A percentile compares a stretch with the other conserved stretches of the same genome.
Evolutionary conservation across 2,329 filamentous ascomycete species (phyloP).

Genomic region (Botrytis squamosa): DNA sequence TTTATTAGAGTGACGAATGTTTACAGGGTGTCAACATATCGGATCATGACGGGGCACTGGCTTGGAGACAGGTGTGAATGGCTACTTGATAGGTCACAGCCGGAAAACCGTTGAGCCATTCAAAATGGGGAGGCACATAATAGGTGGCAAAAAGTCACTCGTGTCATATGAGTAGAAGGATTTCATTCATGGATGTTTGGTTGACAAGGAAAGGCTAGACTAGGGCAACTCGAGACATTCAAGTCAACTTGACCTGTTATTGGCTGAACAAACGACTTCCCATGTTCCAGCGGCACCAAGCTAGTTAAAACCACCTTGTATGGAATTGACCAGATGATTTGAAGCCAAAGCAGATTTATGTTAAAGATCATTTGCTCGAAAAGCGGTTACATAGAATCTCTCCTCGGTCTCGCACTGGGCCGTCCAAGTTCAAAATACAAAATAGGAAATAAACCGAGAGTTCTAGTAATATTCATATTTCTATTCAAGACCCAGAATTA

Average conservation of each 20-base stretch:
- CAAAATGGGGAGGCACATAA: not conserved
- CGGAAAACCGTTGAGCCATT: not conserved
- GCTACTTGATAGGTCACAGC: not conserved
- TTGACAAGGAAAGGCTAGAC: not conserved
- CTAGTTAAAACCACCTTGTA: not conserved
- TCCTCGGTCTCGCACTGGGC: not conserved
- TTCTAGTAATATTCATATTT: not conserved
- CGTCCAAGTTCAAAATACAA: not conserved
- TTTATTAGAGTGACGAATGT: not conserved
- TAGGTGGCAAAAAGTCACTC: slow-evolving; percentile 10
- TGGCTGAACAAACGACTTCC: not conserved
- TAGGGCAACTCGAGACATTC: not conserved
- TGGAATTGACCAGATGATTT: slow-evolving; percentile 1
- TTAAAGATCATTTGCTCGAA: not conserved
- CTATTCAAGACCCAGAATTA: not conserved
- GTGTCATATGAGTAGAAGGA: not conserved
- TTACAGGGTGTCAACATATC: not conserved
- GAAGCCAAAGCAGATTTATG: not conserved
- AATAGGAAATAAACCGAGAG: slow-evolving; percentile 16
- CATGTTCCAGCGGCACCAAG: not conserved
- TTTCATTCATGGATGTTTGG: not conserved
- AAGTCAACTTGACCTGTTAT: too few relatives aligned
- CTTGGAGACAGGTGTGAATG: not conserved
- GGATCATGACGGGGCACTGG: not conserved
- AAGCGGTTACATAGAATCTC: not conserved